phyloP scores from a whole-genome alignment of 1,284 basidiomycete genomes.

The Cryptococcus jaspeensis region DNA sequence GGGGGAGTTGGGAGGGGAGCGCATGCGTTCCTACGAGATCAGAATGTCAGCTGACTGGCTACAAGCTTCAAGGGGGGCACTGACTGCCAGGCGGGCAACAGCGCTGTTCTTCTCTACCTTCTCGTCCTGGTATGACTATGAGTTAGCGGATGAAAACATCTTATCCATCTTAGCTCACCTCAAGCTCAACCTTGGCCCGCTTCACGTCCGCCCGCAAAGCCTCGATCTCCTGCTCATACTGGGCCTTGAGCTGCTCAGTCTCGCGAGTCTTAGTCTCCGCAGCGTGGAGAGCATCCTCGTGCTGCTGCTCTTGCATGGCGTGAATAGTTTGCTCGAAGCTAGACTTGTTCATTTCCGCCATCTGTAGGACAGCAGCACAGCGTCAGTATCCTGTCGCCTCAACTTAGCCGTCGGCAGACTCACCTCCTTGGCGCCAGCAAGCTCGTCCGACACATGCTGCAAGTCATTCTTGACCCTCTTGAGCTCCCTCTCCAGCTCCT shows the following conservation, averaged over 20 bases:
- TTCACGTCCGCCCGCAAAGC: constrained; percentile 1
- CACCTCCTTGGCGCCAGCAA: constrained; percentile 37
- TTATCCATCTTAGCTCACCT: constrained; percentile 3
- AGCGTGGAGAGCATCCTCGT: not conserved
- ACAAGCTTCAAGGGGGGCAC: not conserved
- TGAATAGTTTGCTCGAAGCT: constrained; percentile 33
- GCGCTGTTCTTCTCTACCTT: constrained; percentile 19
- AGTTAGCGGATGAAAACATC: no score
- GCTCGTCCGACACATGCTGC: constrained; percentile 32
- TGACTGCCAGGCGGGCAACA: constrained; percentile 18
- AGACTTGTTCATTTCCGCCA: constrained; percentile 44
- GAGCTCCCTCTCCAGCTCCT: constrained; percentile 19
- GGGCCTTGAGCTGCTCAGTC: constrained; percentile 2
- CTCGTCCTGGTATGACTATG: constrained; percentile 18
- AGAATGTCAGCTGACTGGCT: not conserved
- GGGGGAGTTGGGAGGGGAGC: constrained; percentile 17
- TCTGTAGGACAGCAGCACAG: constrained; percentile 15
- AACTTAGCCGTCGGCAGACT: constrained; percentile 7
- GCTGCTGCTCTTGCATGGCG: constrained; percentile 20
- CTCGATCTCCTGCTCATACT: constrained; percentile 8
- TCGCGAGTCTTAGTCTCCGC: constrained; percentile 9
- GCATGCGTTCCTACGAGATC: constrained; percentile 2
- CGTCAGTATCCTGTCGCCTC: constrained; percentile 6
- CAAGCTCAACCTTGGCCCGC: constrained; percentile 4
- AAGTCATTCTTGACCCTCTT: constrained; percentile 26